Percentiles rank a stretch among this genome's conserved stretches.
These are phyloP conservation scores for Dioscorea alata DNA, from an alignment of 106 monocot species.

Conservation along the genomic window DNA sequence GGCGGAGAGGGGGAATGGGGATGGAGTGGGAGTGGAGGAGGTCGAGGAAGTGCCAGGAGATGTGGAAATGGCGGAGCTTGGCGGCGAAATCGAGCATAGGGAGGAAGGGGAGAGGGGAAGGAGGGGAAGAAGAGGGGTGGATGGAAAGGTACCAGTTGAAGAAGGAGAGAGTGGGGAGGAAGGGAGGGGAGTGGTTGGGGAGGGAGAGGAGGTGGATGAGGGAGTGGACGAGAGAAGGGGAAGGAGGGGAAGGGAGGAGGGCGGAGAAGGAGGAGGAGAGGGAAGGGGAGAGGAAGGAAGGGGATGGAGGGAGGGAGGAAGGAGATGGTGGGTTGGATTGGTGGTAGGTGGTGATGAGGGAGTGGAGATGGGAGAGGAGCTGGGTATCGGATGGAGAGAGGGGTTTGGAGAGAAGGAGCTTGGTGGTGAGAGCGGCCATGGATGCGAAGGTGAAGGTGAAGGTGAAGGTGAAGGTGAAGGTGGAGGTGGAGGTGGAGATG, in stretches of 20 bases:
- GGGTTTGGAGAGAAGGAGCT: not conserved
- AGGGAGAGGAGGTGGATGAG: slow-evolving; percentile 47
- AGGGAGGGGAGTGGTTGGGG: slow-evolving; percentile 48
- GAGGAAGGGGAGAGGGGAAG: slow-evolving; percentile 22
- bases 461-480: no score
- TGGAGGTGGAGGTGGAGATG: no score
- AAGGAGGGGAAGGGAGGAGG: slow-evolving; percentile 15
- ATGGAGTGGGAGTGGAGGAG: slow-evolving; percentile 36
- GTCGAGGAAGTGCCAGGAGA: slow-evolving; percentile 68
- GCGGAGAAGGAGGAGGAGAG: slow-evolving; percentile 14
- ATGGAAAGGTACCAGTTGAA: slow-evolving; percentile 58
- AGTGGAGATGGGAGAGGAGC: slow-evolving; percentile 28
- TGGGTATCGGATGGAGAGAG: slow-evolving; percentile 19
- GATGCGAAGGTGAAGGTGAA: no score
- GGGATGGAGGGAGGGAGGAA: slow-evolving; percentile 32
- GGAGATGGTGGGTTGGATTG: slow-evolving; percentile 24
- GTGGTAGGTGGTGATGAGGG: slow-evolving; percentile 46
- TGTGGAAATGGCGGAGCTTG: slow-evolving; percentile 66
- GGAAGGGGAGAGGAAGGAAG: slow-evolving; percentile 13
- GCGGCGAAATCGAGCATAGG: slow-evolving; percentile 74
- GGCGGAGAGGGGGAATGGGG: slow-evolving; percentile 28
- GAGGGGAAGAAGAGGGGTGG: slow-evolving; percentile 4
- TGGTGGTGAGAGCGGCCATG: no score
- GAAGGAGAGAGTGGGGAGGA: slow-evolving; percentile 54
- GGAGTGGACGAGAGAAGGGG: slow-evolving; percentile 27